Conservation (phyloP, 2,329 filamentous ascomycete species). For the Cryphonectria naterciae region DNA sequence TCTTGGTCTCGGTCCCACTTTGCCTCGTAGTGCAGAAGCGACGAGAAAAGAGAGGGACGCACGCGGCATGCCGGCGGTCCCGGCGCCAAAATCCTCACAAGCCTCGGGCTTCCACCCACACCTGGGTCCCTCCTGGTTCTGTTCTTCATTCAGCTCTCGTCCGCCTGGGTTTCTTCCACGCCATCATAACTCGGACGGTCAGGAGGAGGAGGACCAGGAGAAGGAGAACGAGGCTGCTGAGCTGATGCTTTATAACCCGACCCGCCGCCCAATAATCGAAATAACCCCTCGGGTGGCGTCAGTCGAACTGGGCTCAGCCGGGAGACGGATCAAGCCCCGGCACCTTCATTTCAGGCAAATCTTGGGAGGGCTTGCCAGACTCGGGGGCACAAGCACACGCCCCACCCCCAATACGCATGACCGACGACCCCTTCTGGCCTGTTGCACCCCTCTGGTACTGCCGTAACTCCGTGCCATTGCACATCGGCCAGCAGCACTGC, state of each 20-base stretch:
- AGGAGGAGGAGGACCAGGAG: neutral
- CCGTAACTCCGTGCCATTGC: neutral
- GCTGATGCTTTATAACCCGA: neutral
- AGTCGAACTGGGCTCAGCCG: constrained; percentile 3
- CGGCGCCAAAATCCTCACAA: constrained; percentile 13
- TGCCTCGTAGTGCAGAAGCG: neutral
- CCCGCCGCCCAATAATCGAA: neutral
- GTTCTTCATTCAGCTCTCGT: neutral
- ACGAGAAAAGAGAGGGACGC: neutral
- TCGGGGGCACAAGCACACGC: neutral
- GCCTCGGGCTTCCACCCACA: constrained; percentile 4
- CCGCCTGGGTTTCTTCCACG: neutral
- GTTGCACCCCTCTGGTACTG: neutral
- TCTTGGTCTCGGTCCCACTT: neutral
- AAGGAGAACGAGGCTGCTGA: neutral
- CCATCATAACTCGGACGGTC: neutral
- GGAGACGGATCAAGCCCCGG: constrained; percentile 7
- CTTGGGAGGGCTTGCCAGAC: neutral
- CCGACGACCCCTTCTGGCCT: neutral
- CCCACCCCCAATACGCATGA: neutral
- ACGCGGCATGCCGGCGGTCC: constrained; percentile 7
- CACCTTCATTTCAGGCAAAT: neutral
- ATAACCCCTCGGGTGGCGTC: neutral
- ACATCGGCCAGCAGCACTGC: neutral
- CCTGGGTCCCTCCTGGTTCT: neutral